Evolutionary conservation across 2,329 filamentous ascomycete genomes (phyloP), one percentile per base, ranked within the genome.

Genomic region (Ophiostoma novo-ulmi): DNA sequence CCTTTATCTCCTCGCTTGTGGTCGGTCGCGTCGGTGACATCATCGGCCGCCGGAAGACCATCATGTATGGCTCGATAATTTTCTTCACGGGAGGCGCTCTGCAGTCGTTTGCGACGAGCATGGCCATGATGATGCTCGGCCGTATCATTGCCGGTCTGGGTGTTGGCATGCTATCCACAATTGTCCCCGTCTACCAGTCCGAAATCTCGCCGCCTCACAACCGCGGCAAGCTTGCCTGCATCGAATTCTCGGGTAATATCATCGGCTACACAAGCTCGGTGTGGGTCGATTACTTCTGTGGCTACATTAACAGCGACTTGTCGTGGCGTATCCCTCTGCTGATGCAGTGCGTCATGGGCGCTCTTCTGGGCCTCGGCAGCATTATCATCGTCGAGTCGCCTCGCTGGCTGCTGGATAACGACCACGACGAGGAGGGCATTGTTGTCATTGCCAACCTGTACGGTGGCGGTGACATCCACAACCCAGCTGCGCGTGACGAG

Each of bases 221-320:
- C 80, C 87, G 95, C 76, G 95, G 95, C 74, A 96, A 95, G 81
- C 85, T 99, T 73, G 95, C 94, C 35, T 98, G 95, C 79, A 98
- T 99, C 75, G 95, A 99, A 79, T 99, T 98, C 78, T 94, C 94
- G 0, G 95, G 95, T 70, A 99, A 99, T 80, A 97, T 99, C 74
- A 90, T 92, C 73, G 95, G 95, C 41, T 99, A 99, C 79, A 91
- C 94, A 70, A 93, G 93, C 69, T 98, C 94, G 75, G 94, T 98
- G 31, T 99, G 95, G 95, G 94, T 98, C 38, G 95, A 99, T 80
- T 99, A 98, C 81, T 94, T 95, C 76, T 97, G 94, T 80, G 95
- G 92, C 71, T 97, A 85, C 78, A 98, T 99, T 77, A 80, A 92
- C 73, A 92, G 84, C 76, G 84, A 98, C 79, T 85, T 90, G 82